Conservation (phyloP, 148 eudicot genomes). For the Cornus controversa region DNA sequence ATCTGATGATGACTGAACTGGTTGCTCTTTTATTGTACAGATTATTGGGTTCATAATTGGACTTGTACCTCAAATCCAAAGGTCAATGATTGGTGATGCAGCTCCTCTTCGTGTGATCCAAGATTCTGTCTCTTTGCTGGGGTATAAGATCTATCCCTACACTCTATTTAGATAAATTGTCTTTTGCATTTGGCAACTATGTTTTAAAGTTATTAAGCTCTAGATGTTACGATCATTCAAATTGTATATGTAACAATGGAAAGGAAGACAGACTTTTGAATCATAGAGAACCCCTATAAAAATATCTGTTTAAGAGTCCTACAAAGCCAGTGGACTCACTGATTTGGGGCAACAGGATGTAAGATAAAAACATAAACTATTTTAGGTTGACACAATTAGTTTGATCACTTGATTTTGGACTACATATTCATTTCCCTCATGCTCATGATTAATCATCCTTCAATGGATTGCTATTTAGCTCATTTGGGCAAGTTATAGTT, state of each 20-base stretch:
- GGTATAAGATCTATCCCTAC: slow-evolving; percentile 35
- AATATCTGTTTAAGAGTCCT: too few relatives aligned
- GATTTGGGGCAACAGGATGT: neutral
- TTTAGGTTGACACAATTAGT: neutral
- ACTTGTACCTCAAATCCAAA: slow-evolving; percentile 45
- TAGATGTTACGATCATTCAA: too few relatives aligned
- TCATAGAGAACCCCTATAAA: too few relatives aligned
- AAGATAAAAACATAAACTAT: neutral
- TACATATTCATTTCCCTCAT: neutral
- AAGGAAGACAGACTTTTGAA: too few relatives aligned
- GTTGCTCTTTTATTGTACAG: slow-evolving; percentile 28
- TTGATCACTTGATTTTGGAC: neutral
- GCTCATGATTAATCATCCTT: neutral
- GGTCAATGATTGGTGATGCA: slow-evolving; percentile 48
- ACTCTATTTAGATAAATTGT: neutral
- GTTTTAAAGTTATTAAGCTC: neutral
- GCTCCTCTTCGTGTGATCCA: slow-evolving; percentile 79
- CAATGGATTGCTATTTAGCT: neutral
- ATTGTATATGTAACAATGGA: too few relatives aligned
- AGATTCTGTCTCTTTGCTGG: slow-evolving; percentile 58
- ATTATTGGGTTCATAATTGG: slow-evolving; percentile 71
- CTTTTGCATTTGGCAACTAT: neutral
- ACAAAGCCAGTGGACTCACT: too few relatives aligned
- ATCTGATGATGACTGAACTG: neutral
- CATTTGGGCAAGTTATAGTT: neutral